These are phyloP conservation scores for Prorocentrum cordatum DNA, from an alignment of 169 alveolate species.

Conservation along the genomic window DNA sequence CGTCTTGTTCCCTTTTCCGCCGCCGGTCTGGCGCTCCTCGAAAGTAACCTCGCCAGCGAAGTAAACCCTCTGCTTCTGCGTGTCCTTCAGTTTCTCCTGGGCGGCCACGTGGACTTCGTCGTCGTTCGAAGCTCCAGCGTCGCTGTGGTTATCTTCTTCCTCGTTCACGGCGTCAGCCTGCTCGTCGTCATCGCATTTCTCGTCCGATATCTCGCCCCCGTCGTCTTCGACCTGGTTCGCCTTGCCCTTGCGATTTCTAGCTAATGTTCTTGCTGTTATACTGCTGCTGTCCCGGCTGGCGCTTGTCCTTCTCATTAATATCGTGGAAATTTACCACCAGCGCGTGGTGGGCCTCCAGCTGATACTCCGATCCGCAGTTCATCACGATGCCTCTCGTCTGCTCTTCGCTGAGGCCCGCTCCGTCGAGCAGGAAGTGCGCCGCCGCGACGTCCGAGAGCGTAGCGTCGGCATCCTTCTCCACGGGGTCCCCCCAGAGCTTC, in stretches of 20 bases:
- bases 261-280: too few relatives aligned
- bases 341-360: background rate
- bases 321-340: background rate
- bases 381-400: background rate
- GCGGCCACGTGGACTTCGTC: background rate
- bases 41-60: background rate
- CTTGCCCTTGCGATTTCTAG: too few relatives aligned
- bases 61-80: background rate
- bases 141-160: background rate
- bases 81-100: background rate
- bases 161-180: too few relatives aligned
- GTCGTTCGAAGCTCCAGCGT: background rate
- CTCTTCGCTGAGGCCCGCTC: background rate
- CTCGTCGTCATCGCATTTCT: background rate
- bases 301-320: background rate
- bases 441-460: background rate
- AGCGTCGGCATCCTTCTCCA: background rate
- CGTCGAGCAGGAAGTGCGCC: background rate
- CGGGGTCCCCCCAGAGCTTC: background rate
- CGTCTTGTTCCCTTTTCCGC: background rate
- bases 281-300: too few relatives aligned
- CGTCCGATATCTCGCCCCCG: background rate
- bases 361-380: background rate
- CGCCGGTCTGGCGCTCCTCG: background rate
- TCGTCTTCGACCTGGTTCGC: background rate